phyloP scores from a whole-genome alignment of 78 protist species.

The Cavenderia fasciculata region DNA sequence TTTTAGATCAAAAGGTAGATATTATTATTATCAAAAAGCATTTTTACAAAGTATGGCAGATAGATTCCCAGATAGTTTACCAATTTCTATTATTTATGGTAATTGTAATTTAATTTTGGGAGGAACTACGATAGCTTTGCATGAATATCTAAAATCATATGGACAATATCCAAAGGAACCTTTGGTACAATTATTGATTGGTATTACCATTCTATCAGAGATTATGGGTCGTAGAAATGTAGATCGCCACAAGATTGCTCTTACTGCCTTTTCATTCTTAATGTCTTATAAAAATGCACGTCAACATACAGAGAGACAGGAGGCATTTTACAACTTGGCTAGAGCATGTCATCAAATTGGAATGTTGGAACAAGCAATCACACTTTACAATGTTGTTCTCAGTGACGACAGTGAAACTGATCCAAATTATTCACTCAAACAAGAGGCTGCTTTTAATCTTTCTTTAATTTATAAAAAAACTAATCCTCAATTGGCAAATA shows the following conservation, averaged over 20 bases:
- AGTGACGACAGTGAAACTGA: constrained; percentile 7
- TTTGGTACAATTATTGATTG: constrained; percentile 18
- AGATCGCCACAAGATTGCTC: constrained; percentile 32
- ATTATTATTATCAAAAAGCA: neutral
- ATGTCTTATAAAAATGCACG: neutral
- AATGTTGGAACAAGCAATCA: constrained; percentile 26
- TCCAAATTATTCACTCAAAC: constrained; percentile 15
- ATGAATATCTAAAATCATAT: constrained; percentile 39
- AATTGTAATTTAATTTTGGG: constrained; percentile 12
- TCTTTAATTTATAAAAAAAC: constrained; percentile 40
- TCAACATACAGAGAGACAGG: constrained; percentile 1
- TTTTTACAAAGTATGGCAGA: neutral
- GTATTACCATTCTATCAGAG: constrained; percentile 9
- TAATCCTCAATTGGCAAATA: constrained; percentile 22
- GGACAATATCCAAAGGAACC: constrained; percentile 26
- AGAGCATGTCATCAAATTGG: constrained; percentile 73
- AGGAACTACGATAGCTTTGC: constrained; percentile 9
- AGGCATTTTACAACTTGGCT: constrained; percentile 29
- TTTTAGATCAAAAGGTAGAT: neutral
- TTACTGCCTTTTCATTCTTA: constrained; percentile 29
- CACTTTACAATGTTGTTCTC: constrained; percentile 24
- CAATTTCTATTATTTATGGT: constrained; percentile 17
- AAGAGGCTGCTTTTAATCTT: constrained; percentile 65
- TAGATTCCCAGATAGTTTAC: constrained; percentile 20
- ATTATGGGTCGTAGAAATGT: constrained; percentile 28